Conservation (phyloP, 2,329 filamentous ascomycete species). For the Aspergillus sp. region DNA sequence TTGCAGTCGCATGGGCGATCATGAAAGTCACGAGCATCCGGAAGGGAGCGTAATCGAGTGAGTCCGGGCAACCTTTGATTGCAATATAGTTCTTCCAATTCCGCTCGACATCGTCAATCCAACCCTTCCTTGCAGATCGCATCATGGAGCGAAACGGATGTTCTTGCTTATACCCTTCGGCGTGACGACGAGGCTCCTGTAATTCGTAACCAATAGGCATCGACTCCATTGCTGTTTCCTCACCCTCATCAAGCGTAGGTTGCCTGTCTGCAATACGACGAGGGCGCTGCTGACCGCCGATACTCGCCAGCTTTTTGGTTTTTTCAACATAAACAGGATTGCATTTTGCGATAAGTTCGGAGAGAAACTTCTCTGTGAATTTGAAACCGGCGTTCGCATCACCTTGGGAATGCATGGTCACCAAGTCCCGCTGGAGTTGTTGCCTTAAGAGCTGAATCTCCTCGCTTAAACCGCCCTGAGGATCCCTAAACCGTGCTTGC, state of each 20-base stretch:
- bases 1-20: constrained; percentile 63
- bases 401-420: constrained; percentile 23
- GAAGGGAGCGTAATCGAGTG: constrained; percentile 51
- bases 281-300: constrained; percentile 11
- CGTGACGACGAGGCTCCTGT: no score
- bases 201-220: no score
- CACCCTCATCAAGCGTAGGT: no score
- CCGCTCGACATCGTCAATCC: constrained; percentile 55
- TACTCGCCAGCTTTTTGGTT: constrained; percentile 49
- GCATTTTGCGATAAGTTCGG: constrained; percentile 43
- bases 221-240: no score
- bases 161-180: not conserved
- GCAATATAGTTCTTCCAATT: constrained; percentile 60
- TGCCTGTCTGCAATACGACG: not conserved
- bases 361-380: constrained; percentile 43
- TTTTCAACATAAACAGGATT: constrained; percentile 39
- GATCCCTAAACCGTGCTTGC: constrained; percentile 38
- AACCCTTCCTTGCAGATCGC: constrained; percentile 55
- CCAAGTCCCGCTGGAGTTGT: constrained; percentile 41
- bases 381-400: constrained; percentile 31
- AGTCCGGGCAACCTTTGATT: constrained; percentile 20
- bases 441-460: constrained; percentile 42
- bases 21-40: constrained; percentile 69
- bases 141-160: constrained; percentile 50
- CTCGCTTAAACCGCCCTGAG: constrained; percentile 33